Conservation (phyloP, 495 filamentous ascomycete genomes). For the Penicillium taxi region DNA sequence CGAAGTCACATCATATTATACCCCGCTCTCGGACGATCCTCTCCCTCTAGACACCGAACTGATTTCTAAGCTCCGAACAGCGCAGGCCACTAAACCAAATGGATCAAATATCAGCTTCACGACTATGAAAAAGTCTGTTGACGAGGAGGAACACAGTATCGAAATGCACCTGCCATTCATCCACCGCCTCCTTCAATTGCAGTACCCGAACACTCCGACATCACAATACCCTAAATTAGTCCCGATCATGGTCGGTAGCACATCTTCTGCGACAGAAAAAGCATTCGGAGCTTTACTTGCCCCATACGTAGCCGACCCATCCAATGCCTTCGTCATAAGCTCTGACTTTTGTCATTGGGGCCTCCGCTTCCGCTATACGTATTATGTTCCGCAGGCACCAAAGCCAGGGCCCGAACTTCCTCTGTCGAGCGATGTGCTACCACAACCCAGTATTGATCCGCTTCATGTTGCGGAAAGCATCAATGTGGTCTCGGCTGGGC, state of each 20-base stretch:
- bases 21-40: constrained; percentile 72
- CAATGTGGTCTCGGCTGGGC: constrained; percentile 28
- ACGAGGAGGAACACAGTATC: constrained; percentile 88
- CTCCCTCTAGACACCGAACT: constrained; percentile 63
- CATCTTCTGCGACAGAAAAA: constrained; percentile 55
- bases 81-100: constrained; percentile 27
- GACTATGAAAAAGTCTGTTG: constrained; percentile 59
- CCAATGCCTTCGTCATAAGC: constrained; percentile 76
- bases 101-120: constrained; percentile 49
- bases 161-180: constrained; percentile 97
- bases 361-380: constrained; percentile 74
- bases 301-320: constrained; percentile 67
- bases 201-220: constrained; percentile 28
- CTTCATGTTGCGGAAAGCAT: constrained; percentile 20
- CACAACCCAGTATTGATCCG: constrained; percentile 30
- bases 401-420: constrained; percentile 34
- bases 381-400: constrained; percentile 54
- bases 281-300: constrained; percentile 64
- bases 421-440: constrained; percentile 32
- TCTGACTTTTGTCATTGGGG: constrained; percentile 99
- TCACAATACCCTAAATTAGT: constrained; percentile 64
- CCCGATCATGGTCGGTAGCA: constrained; percentile 84
- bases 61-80: constrained; percentile 53
- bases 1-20: constrained; percentile 65
- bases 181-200: constrained; percentile 60